Evolutionary conservation across 306 rosid genomes (phyloP), one percentile per base, ranked within the genome.

Genomic region (Hippophae tibetana): DNA sequence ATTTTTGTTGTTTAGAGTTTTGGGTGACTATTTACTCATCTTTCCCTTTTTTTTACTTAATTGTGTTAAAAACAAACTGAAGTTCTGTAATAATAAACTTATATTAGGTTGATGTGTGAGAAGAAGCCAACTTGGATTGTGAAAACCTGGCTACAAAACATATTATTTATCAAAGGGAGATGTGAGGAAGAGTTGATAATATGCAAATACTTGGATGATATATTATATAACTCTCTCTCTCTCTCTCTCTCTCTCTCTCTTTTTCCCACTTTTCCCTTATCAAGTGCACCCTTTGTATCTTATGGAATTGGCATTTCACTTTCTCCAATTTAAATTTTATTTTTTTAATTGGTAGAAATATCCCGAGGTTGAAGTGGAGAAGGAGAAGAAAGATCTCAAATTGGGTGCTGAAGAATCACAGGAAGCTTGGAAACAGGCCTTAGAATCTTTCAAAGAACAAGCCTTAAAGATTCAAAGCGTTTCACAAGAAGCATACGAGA

Each of bases 401-500:
- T 50, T 61, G 57, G 81, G 72, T 44, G 57, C 74, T 12, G 82
- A 82, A 61, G 88, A 86, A 44, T 79, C 95, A 46, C 80, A 86
- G 72, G 87, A 89, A 65, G 92, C 93, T 5, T 89, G 94, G 99
- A 54, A 78, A 67, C 79, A 84, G 68, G 73, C 81, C 60, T 56
- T 93, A 49, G 90, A 78, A 38, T 72, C 97, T 43, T 89, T 88
- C 74, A 88, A 69, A 75, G 97, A 86, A 63, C 97, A 88, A 69
- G 95, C 99, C 43, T 60, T 71, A 69, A 93, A 77, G 79, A 42
- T 84, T 77, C 84, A 80, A 68, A 64, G 89, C 23, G 51, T 86
- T 68, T 93, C 97, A 40, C 89, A 86, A 58, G 97, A 89, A 57
- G 95, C 99, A 7, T 92, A 88, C 54, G 93, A 80, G 66, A 5